Evolutionary conservation across 2,329 filamentous ascomycete species (phyloP).

Genomic region (Exserohilum turcica): DNA sequence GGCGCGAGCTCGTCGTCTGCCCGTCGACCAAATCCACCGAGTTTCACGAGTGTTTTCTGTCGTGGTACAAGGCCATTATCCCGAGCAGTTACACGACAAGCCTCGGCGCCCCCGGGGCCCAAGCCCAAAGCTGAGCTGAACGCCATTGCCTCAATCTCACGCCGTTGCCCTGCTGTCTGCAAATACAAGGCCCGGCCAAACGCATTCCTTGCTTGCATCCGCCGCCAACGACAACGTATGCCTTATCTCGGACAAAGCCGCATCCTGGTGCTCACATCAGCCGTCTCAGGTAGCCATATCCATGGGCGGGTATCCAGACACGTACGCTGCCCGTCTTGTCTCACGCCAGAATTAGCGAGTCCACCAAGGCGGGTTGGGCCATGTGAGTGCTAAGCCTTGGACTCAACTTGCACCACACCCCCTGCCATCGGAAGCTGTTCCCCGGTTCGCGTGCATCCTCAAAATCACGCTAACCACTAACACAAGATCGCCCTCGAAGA

Average conservation of each 20-base stretch:
- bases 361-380: slow-evolving; percentile 16
- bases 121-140: slow-evolving; percentile 3
- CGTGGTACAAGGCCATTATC: slow-evolving; percentile 7
- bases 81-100: slow-evolving; percentile 6
- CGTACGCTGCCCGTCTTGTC: slow-evolving; percentile 4
- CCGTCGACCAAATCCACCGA: neutral
- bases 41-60: slow-evolving; percentile 16
- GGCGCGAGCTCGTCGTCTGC: neutral
- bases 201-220: slow-evolving; percentile 5
- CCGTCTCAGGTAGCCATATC: slow-evolving; percentile 5
- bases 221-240: neutral
- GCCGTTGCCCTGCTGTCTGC: slow-evolving; percentile 2
- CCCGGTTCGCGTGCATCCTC: slow-evolving; percentile 19
- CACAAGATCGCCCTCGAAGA: slow-evolving; percentile 18
- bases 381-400: slow-evolving; percentile 16
- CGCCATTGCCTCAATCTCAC: neutral
- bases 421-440: slow-evolving; percentile 21
- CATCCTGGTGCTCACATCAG: slow-evolving; percentile 3
- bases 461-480: slow-evolving; percentile 16
- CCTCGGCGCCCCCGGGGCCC: neutral
- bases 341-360: slow-evolving; percentile 13
- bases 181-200: neutral
- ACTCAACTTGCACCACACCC: slow-evolving; percentile 2
- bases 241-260: slow-evolving; percentile 2
- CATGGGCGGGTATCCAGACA: slow-evolving; percentile 7